Conservation (phyloP, 345 rosid genomes). For the Hibiscus syriacus region DNA sequence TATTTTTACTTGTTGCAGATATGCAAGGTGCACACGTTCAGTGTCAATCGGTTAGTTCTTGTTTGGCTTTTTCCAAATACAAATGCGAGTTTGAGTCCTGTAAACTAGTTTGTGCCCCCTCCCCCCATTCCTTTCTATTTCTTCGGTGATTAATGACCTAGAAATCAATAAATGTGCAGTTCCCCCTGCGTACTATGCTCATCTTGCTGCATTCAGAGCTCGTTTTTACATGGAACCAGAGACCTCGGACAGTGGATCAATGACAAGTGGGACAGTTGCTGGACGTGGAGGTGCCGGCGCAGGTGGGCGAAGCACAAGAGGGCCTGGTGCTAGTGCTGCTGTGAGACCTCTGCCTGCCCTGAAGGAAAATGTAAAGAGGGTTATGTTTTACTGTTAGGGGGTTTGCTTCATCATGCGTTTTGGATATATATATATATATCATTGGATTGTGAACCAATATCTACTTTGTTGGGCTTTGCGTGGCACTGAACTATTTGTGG, state of each 20-base stretch:
- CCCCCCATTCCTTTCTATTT: background rate
- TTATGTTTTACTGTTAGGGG: slow-evolving; percentile 79
- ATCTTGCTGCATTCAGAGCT: slow-evolving; percentile 94
- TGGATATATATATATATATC: too few species aligned
- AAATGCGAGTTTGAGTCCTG: too few species aligned
- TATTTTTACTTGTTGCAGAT: slow-evolving; percentile 31
- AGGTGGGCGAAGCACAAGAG: slow-evolving; percentile 40
- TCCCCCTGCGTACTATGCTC: slow-evolving; percentile 96
- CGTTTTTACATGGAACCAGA: slow-evolving; percentile 98
- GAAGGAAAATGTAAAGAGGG: slow-evolving; percentile 89
- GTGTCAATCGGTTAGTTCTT: slow-evolving; percentile 79
- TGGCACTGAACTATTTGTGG: background rate
- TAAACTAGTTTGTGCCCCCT: background rate
- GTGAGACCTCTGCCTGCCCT: slow-evolving; percentile 81
- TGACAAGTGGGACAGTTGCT: background rate
- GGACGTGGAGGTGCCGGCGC: slow-evolving; percentile 42
- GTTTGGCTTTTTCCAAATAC: background rate
- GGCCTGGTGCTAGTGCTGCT: slow-evolving; percentile 44
- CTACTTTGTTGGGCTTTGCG: background rate
- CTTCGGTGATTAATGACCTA: background rate
- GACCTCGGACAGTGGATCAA: slow-evolving; percentile 91
- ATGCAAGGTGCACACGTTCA: slow-evolving; percentile 94
- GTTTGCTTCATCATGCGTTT: too few species aligned
- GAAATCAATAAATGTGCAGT: slow-evolving; percentile 34
- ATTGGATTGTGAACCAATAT: background rate